These are phyloP conservation scores for Calonectria naviculata DNA, from an alignment of 2,329 filamentous ascomycete species.

Conservation along the genomic window DNA sequence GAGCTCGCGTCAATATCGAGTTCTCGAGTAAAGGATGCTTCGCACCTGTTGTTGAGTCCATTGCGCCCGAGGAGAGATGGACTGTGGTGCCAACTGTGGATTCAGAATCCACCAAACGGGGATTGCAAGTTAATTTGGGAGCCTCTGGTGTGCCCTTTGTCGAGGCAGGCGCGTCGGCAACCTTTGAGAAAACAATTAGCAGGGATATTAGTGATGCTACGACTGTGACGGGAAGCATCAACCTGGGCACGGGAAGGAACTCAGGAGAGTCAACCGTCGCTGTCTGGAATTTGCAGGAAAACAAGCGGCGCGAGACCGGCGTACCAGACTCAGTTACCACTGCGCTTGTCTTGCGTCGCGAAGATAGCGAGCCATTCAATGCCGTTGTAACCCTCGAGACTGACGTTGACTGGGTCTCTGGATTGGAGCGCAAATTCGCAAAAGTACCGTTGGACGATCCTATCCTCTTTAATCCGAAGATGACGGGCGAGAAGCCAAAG, in stretches of 20 bases:
- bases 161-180: slow-evolving; percentile 1
- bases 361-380: slow-evolving; percentile 7
- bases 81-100: slow-evolving; percentile 14
- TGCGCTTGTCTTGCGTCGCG: slow-evolving; percentile 3
- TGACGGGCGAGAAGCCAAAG: slow-evolving; percentile 6
- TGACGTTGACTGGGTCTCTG: slow-evolving; percentile 9
- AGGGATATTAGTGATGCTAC: slow-evolving; percentile 16
- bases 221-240: slow-evolving; percentile 1
- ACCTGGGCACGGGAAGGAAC: slow-evolving; percentile 6
- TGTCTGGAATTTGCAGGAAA: slow-evolving; percentile 17
- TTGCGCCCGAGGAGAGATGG: slow-evolving; percentile 23
- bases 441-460: slow-evolving; percentile 10
- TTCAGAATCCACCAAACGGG: neutral
- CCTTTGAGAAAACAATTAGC: slow-evolving; percentile 6
- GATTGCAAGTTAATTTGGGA: neutral
- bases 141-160: neutral
- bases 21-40: neutral
- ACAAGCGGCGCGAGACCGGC: neutral
- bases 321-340: slow-evolving; percentile 8
- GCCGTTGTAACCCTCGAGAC: slow-evolving; percentile 8
- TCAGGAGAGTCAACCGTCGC: slow-evolving; percentile 10
- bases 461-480: slow-evolving; percentile 8
- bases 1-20: slow-evolving; percentile 14
- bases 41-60: slow-evolving; percentile 9
- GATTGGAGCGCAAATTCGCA: slow-evolving; percentile 6